Percentiles rank a stretch among this genome's conserved stretches.
phyloP scores from a whole-genome alignment of 2,329 filamentous ascomycete genomes.

The Pseudogymnoascus sp. region DNA sequence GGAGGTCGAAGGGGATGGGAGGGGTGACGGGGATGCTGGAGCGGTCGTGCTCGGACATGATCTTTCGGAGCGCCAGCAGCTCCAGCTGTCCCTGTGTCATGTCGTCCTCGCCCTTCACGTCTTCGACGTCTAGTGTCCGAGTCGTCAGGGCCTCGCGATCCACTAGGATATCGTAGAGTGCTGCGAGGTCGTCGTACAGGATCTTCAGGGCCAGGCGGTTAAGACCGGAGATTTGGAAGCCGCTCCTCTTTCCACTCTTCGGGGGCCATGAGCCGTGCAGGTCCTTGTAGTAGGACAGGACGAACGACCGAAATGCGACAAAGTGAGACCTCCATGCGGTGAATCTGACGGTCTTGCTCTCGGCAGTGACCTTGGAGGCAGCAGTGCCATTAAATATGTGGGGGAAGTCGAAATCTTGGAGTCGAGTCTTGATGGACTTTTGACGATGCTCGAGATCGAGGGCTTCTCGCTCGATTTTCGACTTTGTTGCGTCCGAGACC shows the following conservation, averaged over 20 bases:
- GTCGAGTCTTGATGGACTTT: slow-evolving; percentile 60
- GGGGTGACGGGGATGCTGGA: slow-evolving; percentile 85
- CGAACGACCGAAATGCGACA: slow-evolving; percentile 59
- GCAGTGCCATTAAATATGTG: slow-evolving; percentile 83
- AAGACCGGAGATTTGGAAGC: slow-evolving; percentile 76
- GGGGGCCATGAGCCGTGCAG: slow-evolving; percentile 79
- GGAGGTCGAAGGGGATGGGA: slow-evolving; percentile 84
- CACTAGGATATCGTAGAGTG: slow-evolving; percentile 81
- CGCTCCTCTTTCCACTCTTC: slow-evolving; percentile 89
- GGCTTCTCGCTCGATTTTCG: slow-evolving; percentile 74
- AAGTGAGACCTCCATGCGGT: slow-evolving; percentile 77
- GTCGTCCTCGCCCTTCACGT: slow-evolving; percentile 43
- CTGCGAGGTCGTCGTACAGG: slow-evolving; percentile 79
- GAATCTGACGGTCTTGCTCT: slow-evolving; percentile 74
- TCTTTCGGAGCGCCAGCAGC: slow-evolving; percentile 65
- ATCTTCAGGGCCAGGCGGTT: slow-evolving; percentile 77
- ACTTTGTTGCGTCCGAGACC: slow-evolving; percentile 65
- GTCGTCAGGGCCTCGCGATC: slow-evolving; percentile 75
- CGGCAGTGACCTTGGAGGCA: slow-evolving; percentile 70
- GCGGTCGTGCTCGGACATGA: slow-evolving; percentile 83
- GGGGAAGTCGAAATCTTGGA: slow-evolving; percentile 89
- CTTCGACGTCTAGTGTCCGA: slow-evolving; percentile 57
- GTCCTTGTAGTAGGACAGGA: slow-evolving; percentile 58
- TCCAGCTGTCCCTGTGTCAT: slow-evolving; percentile 51
- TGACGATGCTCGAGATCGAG: slow-evolving; percentile 72